These are phyloP conservation scores for Phytophthora lateralis DNA, from an alignment of 352 stramenopile genomes.

Conservation along the genomic window DNA sequence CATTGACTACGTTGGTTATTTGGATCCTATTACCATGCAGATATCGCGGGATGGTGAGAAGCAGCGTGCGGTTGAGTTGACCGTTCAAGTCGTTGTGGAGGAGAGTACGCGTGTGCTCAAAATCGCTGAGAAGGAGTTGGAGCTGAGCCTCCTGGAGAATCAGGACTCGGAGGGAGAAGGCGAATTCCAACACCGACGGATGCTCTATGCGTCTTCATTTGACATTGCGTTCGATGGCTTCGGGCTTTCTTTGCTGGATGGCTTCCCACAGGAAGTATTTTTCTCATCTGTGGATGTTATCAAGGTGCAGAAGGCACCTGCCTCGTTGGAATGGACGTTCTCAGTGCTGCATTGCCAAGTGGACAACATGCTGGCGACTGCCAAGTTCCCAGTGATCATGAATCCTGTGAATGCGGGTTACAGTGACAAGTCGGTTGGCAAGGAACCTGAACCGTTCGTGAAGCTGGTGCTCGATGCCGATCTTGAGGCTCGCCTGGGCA, in stretches of 20 bases:
- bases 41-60: slow-evolving; percentile 53
- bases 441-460: slow-evolving; percentile 63
- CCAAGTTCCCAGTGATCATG: slow-evolving; percentile 86
- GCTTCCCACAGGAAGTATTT: slow-evolving; percentile 82
- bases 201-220: slow-evolving; percentile 83
- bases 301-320: slow-evolving; percentile 68
- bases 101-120: slow-evolving; percentile 83
- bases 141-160: slow-evolving; percentile 69
- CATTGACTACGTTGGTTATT: slow-evolving; percentile 81
- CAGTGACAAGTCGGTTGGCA: slow-evolving; percentile 71
- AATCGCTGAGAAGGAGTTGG: slow-evolving; percentile 82
- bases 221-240: slow-evolving; percentile 81
- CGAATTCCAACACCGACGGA: slow-evolving; percentile 79
- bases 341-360: slow-evolving; percentile 84
- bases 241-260: slow-evolving; percentile 79
- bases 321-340: slow-evolving; percentile 78
- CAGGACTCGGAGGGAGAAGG: slow-evolving; percentile 67
- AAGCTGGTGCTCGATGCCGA: slow-evolving; percentile 81
- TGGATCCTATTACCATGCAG: slow-evolving; percentile 70
- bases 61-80: slow-evolving; percentile 58
- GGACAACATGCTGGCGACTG: slow-evolving; percentile 84
- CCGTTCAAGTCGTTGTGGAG: slow-evolving; percentile 82
- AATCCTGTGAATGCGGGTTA: slow-evolving; percentile 82
- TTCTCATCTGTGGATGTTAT: slow-evolving; percentile 82
- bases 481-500: slow-evolving; percentile 73